Percentiles rank a stretch among this genome's conserved stretches.
phyloP scores from a whole-genome alignment of 352 stramenopile genomes.

The Phytophthora multivora region DNA sequence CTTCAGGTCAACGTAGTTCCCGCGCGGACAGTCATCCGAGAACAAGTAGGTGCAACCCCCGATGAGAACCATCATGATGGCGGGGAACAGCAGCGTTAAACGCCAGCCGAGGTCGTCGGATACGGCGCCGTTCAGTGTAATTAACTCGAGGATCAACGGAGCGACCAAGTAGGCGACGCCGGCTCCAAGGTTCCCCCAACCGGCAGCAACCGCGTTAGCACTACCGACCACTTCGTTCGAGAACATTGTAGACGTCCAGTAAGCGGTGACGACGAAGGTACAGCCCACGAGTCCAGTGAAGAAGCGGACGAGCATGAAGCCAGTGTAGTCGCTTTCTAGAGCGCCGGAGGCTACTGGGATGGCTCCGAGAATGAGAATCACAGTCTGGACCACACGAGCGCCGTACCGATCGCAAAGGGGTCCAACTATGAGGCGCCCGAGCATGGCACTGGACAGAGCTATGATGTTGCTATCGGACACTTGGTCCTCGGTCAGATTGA shows the following conservation, averaged over 20 bases:
- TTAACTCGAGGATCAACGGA: conserved; percentile 83
- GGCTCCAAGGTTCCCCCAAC: conserved; percentile 94
- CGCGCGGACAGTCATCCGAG: conserved; percentile 25
- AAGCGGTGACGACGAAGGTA: conserved; percentile 92
- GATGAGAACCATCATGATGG: conserved; percentile 75
- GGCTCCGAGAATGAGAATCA: conserved; percentile 73
- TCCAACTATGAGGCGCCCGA: conserved; percentile 90
- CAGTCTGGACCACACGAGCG: conserved; percentile 73
- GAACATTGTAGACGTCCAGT: conserved; percentile 94
- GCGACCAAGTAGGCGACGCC: conserved; percentile 87
- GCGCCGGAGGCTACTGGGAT: conserved; percentile 83
- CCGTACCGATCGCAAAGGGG: conserved; percentile 93
- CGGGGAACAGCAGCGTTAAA: conserved; percentile 86
- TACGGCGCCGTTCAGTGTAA: conserved; percentile 54
- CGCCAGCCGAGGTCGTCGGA: conserved; percentile 87
- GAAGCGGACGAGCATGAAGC: conserved; percentile 84
- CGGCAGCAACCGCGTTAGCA: conserved; percentile 90
- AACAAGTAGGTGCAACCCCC: conserved; percentile 48
- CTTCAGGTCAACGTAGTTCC: conserved; percentile 17
- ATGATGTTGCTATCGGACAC: conserved; percentile 91
- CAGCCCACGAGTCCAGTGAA: conserved; percentile 93
- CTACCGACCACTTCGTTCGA: conserved; percentile 91
- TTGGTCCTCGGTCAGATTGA: conserved; percentile 79
- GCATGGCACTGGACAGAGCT: conserved; percentile 86
- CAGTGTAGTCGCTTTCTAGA: conserved; percentile 69